Evolutionary conservation across 2,329 filamentous ascomycete genomes (phyloP).

Genomic region (Dactylellina leptospora): DNA sequence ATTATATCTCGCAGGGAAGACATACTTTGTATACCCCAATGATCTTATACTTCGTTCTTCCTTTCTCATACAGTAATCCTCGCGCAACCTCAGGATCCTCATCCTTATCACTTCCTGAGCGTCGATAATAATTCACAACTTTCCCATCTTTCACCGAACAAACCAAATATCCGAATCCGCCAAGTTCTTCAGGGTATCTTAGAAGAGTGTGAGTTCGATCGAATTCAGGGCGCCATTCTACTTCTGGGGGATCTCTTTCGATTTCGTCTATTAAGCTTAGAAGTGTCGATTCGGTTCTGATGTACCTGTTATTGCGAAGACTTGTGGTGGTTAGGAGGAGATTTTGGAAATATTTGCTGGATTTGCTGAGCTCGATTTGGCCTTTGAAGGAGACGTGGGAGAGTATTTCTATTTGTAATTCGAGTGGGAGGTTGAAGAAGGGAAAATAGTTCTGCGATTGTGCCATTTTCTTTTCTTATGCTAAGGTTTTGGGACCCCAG

Average conservation of each 20-base stretch:
- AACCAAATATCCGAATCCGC: background rate
- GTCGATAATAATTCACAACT: background rate
- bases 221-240: background rate
- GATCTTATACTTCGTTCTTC: background rate
- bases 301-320: background rate
- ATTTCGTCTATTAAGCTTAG: too few relatives aligned
- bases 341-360: background rate
- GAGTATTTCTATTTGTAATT: constrained; percentile 28
- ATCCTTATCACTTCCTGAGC: background rate
- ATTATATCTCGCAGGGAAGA: too few relatives aligned
- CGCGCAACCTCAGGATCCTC: background rate
- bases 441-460: too few relatives aligned
- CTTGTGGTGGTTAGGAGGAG: background rate
- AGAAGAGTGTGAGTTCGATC: constrained; percentile 1
- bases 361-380: constrained; percentile 4
- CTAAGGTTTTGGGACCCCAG: too few relatives aligned
- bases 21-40: too few relatives aligned
- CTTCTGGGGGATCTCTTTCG: too few relatives aligned
- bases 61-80: background rate
- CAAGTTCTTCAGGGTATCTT: background rate
- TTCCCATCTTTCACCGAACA: background rate
- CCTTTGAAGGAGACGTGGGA: constrained; percentile 6
- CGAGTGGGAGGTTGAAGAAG: constrained; percentile 18
- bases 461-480: too few relatives aligned
- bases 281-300: background rate